phyloP scores from a whole-genome alignment of 257 asterid genomes.

The Przewalskia tangutica region DNA sequence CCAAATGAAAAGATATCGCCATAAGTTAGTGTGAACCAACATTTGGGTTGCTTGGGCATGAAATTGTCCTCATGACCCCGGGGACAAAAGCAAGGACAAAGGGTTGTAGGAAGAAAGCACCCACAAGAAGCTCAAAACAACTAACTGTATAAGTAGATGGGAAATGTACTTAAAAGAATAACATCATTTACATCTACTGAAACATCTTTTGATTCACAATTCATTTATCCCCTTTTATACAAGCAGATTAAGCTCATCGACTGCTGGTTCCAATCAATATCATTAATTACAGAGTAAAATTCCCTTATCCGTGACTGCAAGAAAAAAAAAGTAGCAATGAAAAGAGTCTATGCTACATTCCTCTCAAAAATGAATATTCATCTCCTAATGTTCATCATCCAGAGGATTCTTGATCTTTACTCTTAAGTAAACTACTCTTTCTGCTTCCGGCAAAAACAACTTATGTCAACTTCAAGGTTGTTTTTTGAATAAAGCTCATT shows the following conservation, averaged over 20 bases:
- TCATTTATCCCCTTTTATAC: neutral
- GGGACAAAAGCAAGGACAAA: neutral
- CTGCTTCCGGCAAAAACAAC: neutral
- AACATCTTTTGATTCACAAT: neutral
- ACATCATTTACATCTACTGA: neutral
- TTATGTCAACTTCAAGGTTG: neutral
- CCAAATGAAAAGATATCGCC: too few species aligned
- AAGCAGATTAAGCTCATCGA: neutral
- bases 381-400: neutral
- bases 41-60: too few species aligned
- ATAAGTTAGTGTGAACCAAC: too few species aligned
- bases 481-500: neutral
- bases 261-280: neutral
- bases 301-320: neutral
- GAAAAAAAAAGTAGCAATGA: neutral
- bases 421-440: neutral
- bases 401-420: neutral
- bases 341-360: neutral
- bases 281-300: slow-evolving; percentile 1
- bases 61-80: neutral
- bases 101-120: neutral
- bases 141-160: neutral
- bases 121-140: neutral
- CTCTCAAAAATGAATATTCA: neutral
- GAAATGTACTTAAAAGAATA: neutral